Conservation (phyloP, 2,329 filamentous ascomycete species). For the Alternaria angustiovoidea region DNA sequence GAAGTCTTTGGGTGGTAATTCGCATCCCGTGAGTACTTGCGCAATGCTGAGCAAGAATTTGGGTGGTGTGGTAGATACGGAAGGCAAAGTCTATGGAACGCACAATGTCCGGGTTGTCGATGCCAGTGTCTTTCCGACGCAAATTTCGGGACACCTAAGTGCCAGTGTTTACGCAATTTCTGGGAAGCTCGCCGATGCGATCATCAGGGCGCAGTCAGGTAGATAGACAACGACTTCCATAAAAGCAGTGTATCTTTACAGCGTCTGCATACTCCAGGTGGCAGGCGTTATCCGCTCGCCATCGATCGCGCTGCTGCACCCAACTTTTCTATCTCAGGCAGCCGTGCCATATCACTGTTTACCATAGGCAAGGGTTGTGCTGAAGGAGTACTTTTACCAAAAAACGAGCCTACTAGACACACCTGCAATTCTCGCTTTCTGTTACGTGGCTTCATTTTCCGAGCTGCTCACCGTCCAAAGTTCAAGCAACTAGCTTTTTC, state of each 20-base stretch:
- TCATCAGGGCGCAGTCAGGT: slow-evolving; percentile 7
- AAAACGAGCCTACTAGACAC: too few species aligned
- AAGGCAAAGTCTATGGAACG: slow-evolving; percentile 46
- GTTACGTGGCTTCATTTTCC: too few species aligned
- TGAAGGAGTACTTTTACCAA: too few species aligned
- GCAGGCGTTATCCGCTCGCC: not conserved
- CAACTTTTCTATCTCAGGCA: too few species aligned
- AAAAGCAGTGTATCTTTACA: not conserved
- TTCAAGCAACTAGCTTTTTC: not conserved
- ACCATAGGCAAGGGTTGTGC: too few species aligned
- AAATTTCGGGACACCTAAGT: slow-evolving; percentile 48
- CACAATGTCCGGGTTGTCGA: slow-evolving; percentile 49
- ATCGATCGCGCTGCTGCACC: not conserved
- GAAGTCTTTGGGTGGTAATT: slow-evolving; percentile 31
- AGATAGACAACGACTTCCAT: not conserved
- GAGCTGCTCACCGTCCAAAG: too few species aligned
- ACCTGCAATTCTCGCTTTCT: too few species aligned
- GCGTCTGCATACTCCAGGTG: not conserved
- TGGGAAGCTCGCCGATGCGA: slow-evolving; percentile 43
- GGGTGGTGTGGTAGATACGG: slow-evolving; percentile 46
- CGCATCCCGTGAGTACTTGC: slow-evolving; percentile 45
- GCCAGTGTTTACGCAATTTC: slow-evolving; percentile 51
- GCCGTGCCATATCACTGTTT: too few species aligned
- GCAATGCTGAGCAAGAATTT: slow-evolving; percentile 45
- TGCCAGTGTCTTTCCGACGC: slow-evolving; percentile 47